phyloP scores from a whole-genome alignment of 2,329 filamentous ascomycete species.

The Fusarium armeniacum region DNA sequence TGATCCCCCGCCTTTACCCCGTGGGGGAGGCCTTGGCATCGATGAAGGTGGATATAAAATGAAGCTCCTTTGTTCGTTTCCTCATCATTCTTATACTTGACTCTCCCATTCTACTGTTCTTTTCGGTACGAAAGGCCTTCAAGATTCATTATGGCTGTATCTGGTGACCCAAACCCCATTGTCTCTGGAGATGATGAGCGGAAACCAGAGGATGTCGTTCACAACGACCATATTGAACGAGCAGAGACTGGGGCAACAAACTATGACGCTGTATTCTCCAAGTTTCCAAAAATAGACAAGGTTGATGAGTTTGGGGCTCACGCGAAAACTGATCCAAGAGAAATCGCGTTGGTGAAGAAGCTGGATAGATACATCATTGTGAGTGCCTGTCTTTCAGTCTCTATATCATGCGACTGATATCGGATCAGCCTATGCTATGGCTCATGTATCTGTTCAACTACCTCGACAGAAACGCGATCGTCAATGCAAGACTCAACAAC shows the following conservation, averaged over 20 bases:
- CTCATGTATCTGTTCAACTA: slow-evolving; percentile 59
- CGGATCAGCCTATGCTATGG: slow-evolving; percentile 51
- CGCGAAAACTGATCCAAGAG: slow-evolving; percentile 40
- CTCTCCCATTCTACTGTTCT: fast-evolving
- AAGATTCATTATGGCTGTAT: background rate
- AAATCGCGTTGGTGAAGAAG: slow-evolving; percentile 42
- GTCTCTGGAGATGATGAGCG: background rate
- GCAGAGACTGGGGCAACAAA: slow-evolving; percentile 20
- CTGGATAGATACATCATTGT: slow-evolving; percentile 39
- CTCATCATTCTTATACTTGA: background rate
- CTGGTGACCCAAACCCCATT: fast-evolving
- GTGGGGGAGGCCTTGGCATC: slow-evolving; percentile 20
- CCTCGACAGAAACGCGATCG: slow-evolving; percentile 68
- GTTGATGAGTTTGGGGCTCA: slow-evolving; percentile 45
- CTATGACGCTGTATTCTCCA: slow-evolving; percentile 30
- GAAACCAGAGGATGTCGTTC: background rate
- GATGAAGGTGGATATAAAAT: slow-evolving; percentile 13
- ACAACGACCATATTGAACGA: slow-evolving; percentile 33
- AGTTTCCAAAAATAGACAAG: slow-evolving; percentile 41
- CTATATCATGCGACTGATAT: background rate
- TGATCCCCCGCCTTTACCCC: slow-evolving; percentile 34
- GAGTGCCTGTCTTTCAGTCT: fast-evolving
- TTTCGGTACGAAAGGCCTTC: too few relatives aligned
- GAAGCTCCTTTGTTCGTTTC: background rate
- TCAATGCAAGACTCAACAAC: slow-evolving; percentile 67